These are phyloP conservation scores for Phialocephala sp. DNA, from an alignment of 2,329 filamentous ascomycete species.

Conservation along the genomic window DNA sequence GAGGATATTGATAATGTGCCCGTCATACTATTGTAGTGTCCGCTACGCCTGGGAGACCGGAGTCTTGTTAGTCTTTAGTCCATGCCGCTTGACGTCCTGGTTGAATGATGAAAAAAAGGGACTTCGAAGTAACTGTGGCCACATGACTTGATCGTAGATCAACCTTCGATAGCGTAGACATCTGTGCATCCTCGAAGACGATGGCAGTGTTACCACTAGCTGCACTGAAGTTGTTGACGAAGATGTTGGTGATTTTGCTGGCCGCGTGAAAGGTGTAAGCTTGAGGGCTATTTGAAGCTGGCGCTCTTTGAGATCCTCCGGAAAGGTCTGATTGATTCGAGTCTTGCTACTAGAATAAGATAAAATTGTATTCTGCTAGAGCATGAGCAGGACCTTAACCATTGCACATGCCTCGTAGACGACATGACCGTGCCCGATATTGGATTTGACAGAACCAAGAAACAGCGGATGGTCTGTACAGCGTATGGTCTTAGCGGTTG, in stretches of 20 bases:
- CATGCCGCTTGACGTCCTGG: slow-evolving; percentile 17
- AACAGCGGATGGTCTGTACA: slow-evolving; percentile 1
- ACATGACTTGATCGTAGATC: slow-evolving; percentile 16
- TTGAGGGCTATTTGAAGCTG: slow-evolving; percentile 52
- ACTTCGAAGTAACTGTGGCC: slow-evolving; percentile 12
- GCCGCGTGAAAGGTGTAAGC: slow-evolving; percentile 21
- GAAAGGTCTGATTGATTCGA: slow-evolving; percentile 38
- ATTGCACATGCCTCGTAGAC: slow-evolving; percentile 36
- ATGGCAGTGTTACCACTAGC: slow-evolving; percentile 33
- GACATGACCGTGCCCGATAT: slow-evolving; percentile 30
- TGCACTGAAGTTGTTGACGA: slow-evolving; percentile 55
- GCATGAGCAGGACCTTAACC: slow-evolving; percentile 37
- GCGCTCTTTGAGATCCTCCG: slow-evolving; percentile 45
- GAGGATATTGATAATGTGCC: slow-evolving; percentile 22
- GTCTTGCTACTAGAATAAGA: slow-evolving; percentile 36
- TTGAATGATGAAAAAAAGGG: slow-evolving; percentile 20
- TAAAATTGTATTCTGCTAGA: slow-evolving; percentile 34
- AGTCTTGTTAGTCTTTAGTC: slow-evolving; percentile 14
- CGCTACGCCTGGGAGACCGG: slow-evolving; percentile 11
- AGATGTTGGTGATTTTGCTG: slow-evolving; percentile 45
- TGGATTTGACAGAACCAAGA: slow-evolving; percentile 16
- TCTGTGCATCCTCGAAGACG: slow-evolving; percentile 32
- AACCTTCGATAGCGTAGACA: slow-evolving; percentile 7
- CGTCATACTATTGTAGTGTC: slow-evolving; percentile 20
- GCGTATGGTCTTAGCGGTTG: slow-evolving; percentile 39